phyloP scores from a whole-genome alignment of 805 yeast species.

The Yarrowia porcina region DNA sequence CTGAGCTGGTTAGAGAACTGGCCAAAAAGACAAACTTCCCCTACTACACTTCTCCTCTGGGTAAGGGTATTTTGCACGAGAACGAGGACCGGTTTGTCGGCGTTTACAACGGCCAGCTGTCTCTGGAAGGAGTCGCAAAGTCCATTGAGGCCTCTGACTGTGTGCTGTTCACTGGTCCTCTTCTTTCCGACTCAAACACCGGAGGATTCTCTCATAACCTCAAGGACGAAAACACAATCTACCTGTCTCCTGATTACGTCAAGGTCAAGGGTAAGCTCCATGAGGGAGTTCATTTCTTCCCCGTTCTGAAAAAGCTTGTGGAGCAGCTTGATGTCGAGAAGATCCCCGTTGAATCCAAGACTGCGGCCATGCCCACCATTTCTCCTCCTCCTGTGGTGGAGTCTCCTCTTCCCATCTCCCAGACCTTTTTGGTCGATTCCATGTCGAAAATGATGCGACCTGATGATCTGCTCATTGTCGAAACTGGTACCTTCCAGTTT shows the following conservation, averaged over 20 bases:
- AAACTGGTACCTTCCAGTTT: constrained; percentile 81
- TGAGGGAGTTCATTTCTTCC: constrained; percentile 48
- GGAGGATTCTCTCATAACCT: constrained; percentile 59
- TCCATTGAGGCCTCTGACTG: constrained; percentile 60
- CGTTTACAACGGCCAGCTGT: constrained; percentile 62
- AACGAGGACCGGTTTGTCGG: constrained; percentile 63
- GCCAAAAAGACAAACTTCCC: constrained; percentile 50
- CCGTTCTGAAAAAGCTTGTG: constrained; percentile 49
- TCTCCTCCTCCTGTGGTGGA: constrained; percentile 34
- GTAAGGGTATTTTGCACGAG: constrained; percentile 74
- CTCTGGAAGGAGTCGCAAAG: constrained; percentile 48
- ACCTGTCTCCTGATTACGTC: constrained; percentile 54
- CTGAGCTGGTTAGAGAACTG: constrained; percentile 47
- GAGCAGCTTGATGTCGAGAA: constrained; percentile 38
- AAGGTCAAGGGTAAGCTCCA: constrained; percentile 45
- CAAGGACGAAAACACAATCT: constrained; percentile 44
- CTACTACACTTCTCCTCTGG: constrained; percentile 61
- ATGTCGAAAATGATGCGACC: constrained; percentile 50
- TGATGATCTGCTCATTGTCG: constrained; percentile 70
- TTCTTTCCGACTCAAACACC: constrained; percentile 63
- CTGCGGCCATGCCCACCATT: constrained; percentile 34
- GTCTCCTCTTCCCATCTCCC: constrained; percentile 37
- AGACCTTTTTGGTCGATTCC: constrained; percentile 44
- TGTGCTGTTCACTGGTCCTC: constrained; percentile 66
- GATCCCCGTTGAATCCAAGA: constrained; percentile 31